phyloP scores from a whole-genome alignment of 192 early-diverging fungal genomes.

The Linnemannia exigua region DNA sequence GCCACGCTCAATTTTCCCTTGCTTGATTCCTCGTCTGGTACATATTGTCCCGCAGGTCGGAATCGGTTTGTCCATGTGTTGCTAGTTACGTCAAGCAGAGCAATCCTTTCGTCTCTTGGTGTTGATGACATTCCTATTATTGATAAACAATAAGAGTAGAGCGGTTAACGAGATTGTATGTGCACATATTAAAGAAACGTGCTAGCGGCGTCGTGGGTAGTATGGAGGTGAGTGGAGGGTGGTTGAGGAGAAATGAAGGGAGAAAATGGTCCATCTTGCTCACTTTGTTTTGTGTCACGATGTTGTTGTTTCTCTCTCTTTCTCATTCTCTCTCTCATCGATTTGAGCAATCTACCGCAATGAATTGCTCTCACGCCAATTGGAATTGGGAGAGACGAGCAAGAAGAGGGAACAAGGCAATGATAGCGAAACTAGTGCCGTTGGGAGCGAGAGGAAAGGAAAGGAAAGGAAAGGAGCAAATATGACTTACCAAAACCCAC shows the following conservation, averaged over 20 bases:
- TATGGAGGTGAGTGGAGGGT: not conserved
- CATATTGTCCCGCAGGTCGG: slow-evolving; percentile 19
- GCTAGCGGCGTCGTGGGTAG: not conserved
- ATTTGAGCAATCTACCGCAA: not conserved
- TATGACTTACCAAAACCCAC: slow-evolving; percentile 49
- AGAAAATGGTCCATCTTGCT: not conserved
- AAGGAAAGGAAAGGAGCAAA: not conserved
- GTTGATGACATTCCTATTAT: slow-evolving; percentile 28
- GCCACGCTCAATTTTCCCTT: slow-evolving; percentile 20
- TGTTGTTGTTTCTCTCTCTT: not conserved
- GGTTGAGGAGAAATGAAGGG: not conserved
- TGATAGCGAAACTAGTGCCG: not conserved
- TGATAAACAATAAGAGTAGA: not conserved
- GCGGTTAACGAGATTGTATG: not conserved
- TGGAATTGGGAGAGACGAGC: not conserved
- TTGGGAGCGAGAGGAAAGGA: not conserved
- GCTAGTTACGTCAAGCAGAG: slow-evolving; percentile 31
- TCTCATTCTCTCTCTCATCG: not conserved
- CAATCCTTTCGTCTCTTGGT: slow-evolving; percentile 20
- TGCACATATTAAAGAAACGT: slow-evolving; percentile 1
- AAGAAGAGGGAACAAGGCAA: not conserved
- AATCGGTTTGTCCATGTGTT: slow-evolving; percentile 41
- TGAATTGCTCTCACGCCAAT: not conserved
- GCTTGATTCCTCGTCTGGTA: not conserved
- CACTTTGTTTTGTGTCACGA: not conserved